These are phyloP conservation scores for Russula griseocarnosa DNA, from an alignment of 768 basidiomycete genomes.

Conservation along the genomic window DNA sequence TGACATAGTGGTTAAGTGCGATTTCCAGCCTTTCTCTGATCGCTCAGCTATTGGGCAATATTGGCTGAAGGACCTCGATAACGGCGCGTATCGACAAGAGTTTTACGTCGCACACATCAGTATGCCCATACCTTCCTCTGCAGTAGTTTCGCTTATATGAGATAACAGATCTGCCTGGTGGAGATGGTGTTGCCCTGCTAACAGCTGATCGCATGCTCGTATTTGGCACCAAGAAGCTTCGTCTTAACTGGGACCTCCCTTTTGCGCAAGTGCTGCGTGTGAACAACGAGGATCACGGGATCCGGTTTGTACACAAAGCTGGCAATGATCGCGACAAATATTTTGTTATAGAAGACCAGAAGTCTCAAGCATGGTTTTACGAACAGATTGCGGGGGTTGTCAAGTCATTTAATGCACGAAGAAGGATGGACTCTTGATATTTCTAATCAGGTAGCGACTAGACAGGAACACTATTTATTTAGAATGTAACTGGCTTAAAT, in stretches of 20 bases:
- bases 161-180: slow-evolving; percentile 61
- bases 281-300: slow-evolving; percentile 85
- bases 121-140: slow-evolving; percentile 37
- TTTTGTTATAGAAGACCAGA: slow-evolving; percentile 70
- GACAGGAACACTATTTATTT: slow-evolving; percentile 10
- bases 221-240: slow-evolving; percentile 81
- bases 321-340: slow-evolving; percentile 75
- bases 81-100: slow-evolving; percentile 81
- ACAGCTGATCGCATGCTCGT: slow-evolving; percentile 76
- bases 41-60: slow-evolving; percentile 92
- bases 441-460: slow-evolving; percentile 13
- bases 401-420: slow-evolving; percentile 67
- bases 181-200: slow-evolving; percentile 75
- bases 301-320: slow-evolving; percentile 77
- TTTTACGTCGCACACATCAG: slow-evolving; percentile 90
- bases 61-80: slow-evolving; percentile 94
- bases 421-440: slow-evolving; percentile 57
- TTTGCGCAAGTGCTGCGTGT: slow-evolving; percentile 84
- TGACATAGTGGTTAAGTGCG: background rate
- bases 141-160: slow-evolving; percentile 4
- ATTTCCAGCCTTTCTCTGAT: slow-evolving; percentile 71
- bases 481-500: slow-evolving; percentile 15
- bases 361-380: slow-evolving; percentile 78
- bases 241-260: slow-evolving; percentile 88
- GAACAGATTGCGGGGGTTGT: slow-evolving; percentile 70